Evolutionary conservation across 2,329 filamentous ascomycete genomes (phyloP).

Genomic region (Aspergillus persii): DNA sequence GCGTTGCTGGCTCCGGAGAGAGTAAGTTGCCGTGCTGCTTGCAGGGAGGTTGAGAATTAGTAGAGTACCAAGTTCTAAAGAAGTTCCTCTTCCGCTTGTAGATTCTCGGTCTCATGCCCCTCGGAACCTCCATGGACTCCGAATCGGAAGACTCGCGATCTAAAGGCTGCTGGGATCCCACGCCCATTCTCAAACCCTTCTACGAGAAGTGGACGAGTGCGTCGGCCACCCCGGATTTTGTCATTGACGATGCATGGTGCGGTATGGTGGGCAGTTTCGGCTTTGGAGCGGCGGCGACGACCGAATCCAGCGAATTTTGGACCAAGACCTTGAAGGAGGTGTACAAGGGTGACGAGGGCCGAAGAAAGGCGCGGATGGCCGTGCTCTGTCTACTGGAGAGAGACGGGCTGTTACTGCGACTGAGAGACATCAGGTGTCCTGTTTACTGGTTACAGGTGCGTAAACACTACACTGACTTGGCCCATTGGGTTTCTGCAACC

Average conservation of each 20-base stretch:
- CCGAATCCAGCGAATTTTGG: conserved; percentile 46
- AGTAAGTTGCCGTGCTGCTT: conserved; percentile 26
- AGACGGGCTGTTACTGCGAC: conserved; percentile 47
- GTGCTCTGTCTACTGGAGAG: conserved; percentile 49
- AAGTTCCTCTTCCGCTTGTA: conserved; percentile 21
- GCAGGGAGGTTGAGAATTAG: not conserved
- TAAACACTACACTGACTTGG: not conserved
- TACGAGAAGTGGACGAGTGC: conserved; percentile 43
- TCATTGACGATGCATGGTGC: conserved; percentile 42
- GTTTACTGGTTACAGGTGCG: conserved; percentile 52
- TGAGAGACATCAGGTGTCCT: conserved; percentile 50
- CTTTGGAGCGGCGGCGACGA: conserved; percentile 42
- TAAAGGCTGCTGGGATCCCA: conserved; percentile 51
- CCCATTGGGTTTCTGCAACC: not conserved
- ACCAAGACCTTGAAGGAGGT: conserved; percentile 42
- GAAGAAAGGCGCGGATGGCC: conserved; percentile 49
- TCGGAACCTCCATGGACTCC: conserved; percentile 53
- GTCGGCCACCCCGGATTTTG: conserved; percentile 42
- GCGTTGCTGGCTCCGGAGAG: conserved; percentile 51
- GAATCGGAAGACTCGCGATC: conserved; percentile 45
- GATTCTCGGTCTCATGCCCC: conserved; percentile 52
- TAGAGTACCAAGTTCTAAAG: not conserved
- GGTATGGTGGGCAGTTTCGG: conserved; percentile 48
- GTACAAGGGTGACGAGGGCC: conserved; percentile 51
- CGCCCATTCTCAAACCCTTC: conserved; percentile 30